Base-by-base conservation (phyloP, 108 stramenopile species). In the Cyclostephanos invisitatus region DNA sequence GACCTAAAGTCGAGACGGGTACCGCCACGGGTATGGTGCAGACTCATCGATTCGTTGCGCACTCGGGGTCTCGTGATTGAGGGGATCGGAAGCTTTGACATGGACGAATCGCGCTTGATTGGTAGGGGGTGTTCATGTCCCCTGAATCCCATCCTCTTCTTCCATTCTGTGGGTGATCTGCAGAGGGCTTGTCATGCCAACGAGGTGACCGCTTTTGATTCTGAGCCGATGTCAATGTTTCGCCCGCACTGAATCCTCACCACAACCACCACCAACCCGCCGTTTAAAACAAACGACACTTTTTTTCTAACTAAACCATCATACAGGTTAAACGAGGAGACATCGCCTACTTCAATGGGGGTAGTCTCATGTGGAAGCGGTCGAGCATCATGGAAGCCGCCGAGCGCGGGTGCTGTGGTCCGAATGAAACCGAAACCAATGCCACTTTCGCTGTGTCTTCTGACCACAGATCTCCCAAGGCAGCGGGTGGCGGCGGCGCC, bases 141-240 rank as follows among this genome's bases (percentile, higher is more conserved):
- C 7, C 21, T 87, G 22, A 72, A 65, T 12, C 74, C 78, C 44
- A 68, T 87, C 7, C 61, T 83, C 17, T 85, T 87, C 40, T 85
- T 87, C 51, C 86, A 87, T 63, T 83, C 84, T 29, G 84, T 80
- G n/a, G 86, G 86, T 25, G 86, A 87, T 73, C 75, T 87, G 55
- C 86, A 87, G 48, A 62, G 78, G 53, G 86, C 86, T 20, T 80
- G 81, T 62, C 86, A 87, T 57, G 81, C 82, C 8, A 80, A 80
- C 72, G 85, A 86, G 64, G 82, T 85, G 40, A 76, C 70, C 20
- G 14, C 24, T 36, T 6, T 24, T 36, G 46, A 21, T 4, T 2
- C 37, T 8, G 28, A 1, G n/a, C 46, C 17, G n/a, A 27, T 35
- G 25, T 56, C 4, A 4, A 32, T 32, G 32, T 32, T 32, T 4